phyloP scores from a whole-genome alignment of 352 stramenopile species.

The Pythium insidiosum region DNA sequence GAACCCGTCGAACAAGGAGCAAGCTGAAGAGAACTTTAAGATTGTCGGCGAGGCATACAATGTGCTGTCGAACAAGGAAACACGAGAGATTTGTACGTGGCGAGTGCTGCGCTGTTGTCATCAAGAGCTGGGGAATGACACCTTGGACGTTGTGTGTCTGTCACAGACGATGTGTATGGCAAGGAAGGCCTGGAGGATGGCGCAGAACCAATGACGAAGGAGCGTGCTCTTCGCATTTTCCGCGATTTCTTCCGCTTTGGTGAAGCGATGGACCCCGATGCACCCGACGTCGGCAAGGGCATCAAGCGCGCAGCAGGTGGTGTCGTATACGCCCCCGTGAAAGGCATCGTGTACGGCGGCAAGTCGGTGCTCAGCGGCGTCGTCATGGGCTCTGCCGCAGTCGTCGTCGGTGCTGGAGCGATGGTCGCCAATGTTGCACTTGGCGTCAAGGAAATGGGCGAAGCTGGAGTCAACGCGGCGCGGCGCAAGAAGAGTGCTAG shows the following conservation, averaged over 20 bases:
- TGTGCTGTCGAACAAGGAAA: constrained; percentile 89
- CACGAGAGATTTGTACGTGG: constrained; percentile 81
- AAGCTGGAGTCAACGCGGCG: constrained; percentile 70
- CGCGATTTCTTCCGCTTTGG: constrained; percentile 83
- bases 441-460: constrained; percentile 83
- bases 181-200: constrained; percentile 87
- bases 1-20: constrained; percentile 77
- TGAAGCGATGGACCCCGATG: constrained; percentile 77
- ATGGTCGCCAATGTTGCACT: constrained; percentile 81
- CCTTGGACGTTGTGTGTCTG: constrained; percentile 1
- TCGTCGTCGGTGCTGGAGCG: constrained; percentile 63
- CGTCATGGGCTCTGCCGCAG: constrained; percentile 75
- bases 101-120: background rate
- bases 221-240: constrained; percentile 81
- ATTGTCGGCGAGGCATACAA: constrained; percentile 92
- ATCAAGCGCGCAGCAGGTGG: constrained; percentile 69
- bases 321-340: constrained; percentile 74
- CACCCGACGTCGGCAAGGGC: constrained; percentile 66
- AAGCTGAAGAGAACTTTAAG: constrained; percentile 91
- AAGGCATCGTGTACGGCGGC: constrained; percentile 76
- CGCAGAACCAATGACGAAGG: constrained; percentile 75
- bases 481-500: constrained; percentile 36
- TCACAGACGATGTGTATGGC: constrained; percentile 91
- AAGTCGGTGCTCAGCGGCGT: constrained; percentile 77
- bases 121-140: constrained; percentile 5